A percentile compares a stretch with the other conserved stretches of the same genome.
Evolutionary conservation across 306 rosid species (phyloP).

Genomic region (Neltuma alba): DNA sequence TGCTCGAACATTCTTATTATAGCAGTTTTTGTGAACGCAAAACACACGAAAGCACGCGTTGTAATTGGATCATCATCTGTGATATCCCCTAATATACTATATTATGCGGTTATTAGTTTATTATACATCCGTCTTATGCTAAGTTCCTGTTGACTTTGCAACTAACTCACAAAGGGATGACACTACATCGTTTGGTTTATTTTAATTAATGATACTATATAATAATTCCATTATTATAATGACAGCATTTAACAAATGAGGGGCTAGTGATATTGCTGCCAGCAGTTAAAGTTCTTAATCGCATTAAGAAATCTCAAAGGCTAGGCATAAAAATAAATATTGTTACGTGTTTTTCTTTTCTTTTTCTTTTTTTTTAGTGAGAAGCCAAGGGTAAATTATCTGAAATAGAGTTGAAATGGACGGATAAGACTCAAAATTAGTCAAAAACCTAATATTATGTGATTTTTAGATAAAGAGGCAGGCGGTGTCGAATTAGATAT

Average conservation of each 20-base stretch:
- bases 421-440: no score
- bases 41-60: background rate
- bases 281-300: background rate
- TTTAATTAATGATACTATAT: no score
- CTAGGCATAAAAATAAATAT: background rate
- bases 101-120: background rate
- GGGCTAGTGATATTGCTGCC: background rate
- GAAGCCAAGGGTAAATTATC: no score
- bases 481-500: no score
- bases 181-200: no score
- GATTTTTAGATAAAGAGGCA: no score
- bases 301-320: background rate
- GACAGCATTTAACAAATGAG: background rate
- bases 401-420: no score
- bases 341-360: no score
- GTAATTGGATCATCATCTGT: background rate
- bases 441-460: no score
- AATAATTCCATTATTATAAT: background rate
- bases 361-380: no score
- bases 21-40: background rate
- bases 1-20: background rate
- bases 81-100: background rate
- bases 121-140: background rate
- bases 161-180: no score
- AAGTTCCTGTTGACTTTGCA: conserved; percentile 1